Conservation (phyloP, 2,329 filamentous ascomycete genomes). For the Aspergillus candidus region DNA sequence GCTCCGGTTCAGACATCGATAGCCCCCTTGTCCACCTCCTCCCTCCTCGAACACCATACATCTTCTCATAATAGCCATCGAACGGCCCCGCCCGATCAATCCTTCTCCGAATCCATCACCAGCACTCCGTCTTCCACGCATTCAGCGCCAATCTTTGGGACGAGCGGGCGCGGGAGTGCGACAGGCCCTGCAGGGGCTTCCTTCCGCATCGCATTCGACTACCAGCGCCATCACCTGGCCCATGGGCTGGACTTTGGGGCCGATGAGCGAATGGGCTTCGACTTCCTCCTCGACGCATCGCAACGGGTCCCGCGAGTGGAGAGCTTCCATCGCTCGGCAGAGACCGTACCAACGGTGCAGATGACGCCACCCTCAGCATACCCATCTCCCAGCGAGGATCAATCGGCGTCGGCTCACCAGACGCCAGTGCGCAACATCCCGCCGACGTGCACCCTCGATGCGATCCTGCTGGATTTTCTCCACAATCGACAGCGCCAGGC, state of each 20-base stretch:
- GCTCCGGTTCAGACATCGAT: slow-evolving; percentile 12
- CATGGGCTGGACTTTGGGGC: slow-evolving; percentile 54
- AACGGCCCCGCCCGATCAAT: slow-evolving; percentile 16
- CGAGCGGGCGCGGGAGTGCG: slow-evolving; percentile 21
- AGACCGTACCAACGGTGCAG: slow-evolving; percentile 19
- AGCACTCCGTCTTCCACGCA: slow-evolving; percentile 27
- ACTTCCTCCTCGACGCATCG: slow-evolving; percentile 62
- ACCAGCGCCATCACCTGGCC: slow-evolving; percentile 38
- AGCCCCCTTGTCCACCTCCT: slow-evolving; percentile 18
- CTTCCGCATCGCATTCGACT: slow-evolving; percentile 38
- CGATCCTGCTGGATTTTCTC: slow-evolving; percentile 73
- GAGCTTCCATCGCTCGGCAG: slow-evolving; percentile 32
- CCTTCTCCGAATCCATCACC: slow-evolving; percentile 25
- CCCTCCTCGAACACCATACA: slow-evolving; percentile 22
- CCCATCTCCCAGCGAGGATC: slow-evolving; percentile 20
- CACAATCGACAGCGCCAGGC: slow-evolving; percentile 60
- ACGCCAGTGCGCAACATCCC: slow-evolving; percentile 54
- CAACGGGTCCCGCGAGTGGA: slow-evolving; percentile 51
- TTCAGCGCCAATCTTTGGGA: slow-evolving; percentile 18
- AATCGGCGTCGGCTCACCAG: slow-evolving; percentile 28
- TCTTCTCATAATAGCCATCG: slow-evolving; percentile 17
- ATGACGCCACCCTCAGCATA: slow-evolving; percentile 17
- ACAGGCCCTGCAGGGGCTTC: slow-evolving; percentile 21
- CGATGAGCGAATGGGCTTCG: slow-evolving; percentile 63
- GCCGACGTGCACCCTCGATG: slow-evolving; percentile 71